phyloP scores from a whole-genome alignment of 1,284 basidiomycete species.

The Tilletiaria anomala region DNA sequence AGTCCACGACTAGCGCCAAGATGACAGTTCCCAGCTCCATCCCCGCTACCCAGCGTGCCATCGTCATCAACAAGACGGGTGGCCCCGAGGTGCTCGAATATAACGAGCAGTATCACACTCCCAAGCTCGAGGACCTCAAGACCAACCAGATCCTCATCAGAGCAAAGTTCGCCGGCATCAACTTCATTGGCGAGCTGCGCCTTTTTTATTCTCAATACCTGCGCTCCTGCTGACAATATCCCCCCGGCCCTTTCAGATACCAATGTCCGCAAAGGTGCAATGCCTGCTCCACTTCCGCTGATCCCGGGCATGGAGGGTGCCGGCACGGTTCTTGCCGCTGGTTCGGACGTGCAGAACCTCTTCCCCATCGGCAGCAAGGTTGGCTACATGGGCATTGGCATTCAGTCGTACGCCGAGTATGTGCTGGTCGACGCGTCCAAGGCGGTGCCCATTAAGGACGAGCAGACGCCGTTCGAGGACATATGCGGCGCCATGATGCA shows the following conservation, averaged over 20 bases:
- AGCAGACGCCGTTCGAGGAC: no score
- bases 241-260: neutral
- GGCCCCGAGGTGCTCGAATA: slow-evolving; percentile 66
- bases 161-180: slow-evolving; percentile 45
- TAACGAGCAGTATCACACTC: slow-evolving; percentile 49
- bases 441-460: no score
- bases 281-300: slow-evolving; percentile 52
- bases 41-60: slow-evolving; percentile 43
- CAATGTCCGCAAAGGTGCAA: slow-evolving; percentile 42
- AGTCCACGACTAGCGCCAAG: no score
- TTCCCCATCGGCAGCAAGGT: slow-evolving; percentile 42
- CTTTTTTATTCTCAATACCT: no score
- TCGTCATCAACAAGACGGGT: slow-evolving; percentile 48
- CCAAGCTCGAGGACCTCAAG: slow-evolving; percentile 50
- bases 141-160: slow-evolving; percentile 64
- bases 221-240: no score
- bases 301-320: slow-evolving; percentile 63
- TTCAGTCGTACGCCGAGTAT: slow-evolving; percentile 61
- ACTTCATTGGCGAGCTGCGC: slow-evolving; percentile 52
- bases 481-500: no score
- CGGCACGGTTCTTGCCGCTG: slow-evolving; percentile 58
- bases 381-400: slow-evolving; percentile 53
- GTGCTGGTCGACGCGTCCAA: slow-evolving; percentile 53
- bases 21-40: no score
- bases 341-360: no score